phyloP scores from a whole-genome alignment of 2,329 filamentous ascomycete genomes.

The Aspergillus transmontanensis region DNA sequence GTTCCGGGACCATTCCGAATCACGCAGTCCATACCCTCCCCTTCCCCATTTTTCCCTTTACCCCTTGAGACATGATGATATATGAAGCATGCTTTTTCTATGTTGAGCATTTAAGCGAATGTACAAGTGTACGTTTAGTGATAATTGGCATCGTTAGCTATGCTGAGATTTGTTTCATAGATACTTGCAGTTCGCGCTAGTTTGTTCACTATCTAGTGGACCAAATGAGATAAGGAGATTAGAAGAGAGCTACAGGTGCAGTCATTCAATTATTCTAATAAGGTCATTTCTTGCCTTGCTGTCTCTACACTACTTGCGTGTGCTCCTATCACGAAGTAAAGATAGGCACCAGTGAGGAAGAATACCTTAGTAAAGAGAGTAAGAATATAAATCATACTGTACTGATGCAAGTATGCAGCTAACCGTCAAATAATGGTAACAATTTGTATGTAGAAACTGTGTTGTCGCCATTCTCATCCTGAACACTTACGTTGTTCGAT shows the following conservation, averaged over 20 bases:
- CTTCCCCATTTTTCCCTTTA: background rate
- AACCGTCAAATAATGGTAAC: background rate
- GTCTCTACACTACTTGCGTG: background rate
- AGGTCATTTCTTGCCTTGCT: background rate
- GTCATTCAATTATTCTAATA: background rate
- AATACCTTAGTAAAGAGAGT: background rate
- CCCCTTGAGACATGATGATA: background rate
- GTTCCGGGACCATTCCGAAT: background rate
- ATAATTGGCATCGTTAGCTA: background rate
- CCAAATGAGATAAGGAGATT: background rate
- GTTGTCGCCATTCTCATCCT: background rate
- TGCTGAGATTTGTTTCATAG: constrained; percentile 4
- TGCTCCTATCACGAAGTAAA: background rate
- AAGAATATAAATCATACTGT: background rate
- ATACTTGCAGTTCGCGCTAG: background rate
- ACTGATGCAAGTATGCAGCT: background rate
- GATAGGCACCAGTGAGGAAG: background rate
- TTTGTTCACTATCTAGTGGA: background rate
- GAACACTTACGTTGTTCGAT: background rate
- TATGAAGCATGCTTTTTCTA: background rate
- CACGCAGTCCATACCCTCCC: background rate
- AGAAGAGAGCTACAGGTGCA: background rate
- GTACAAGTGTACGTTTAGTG: constrained; percentile 4
- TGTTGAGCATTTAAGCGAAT: background rate
- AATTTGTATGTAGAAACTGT: background rate